Conservation (phyloP, 139 green algal genomes). For the Asterochloris erici region DNA sequence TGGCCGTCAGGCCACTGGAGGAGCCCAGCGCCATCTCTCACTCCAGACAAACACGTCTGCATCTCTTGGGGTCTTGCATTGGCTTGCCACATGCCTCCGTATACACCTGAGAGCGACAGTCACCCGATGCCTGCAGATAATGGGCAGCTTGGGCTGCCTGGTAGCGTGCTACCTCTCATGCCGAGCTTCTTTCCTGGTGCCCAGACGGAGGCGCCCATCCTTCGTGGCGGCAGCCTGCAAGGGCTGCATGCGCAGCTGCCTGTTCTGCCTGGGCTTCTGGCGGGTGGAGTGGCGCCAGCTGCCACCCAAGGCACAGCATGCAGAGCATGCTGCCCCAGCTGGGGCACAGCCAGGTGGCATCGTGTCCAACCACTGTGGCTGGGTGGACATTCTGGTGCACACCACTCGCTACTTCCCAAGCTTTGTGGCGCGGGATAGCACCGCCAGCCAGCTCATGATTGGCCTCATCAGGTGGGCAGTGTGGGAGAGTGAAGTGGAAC, state of each 20-base stretch:
- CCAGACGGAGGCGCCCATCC: conserved; percentile 1
- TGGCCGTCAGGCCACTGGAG: too few species aligned
- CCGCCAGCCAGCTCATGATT: conserved; percentile 56
- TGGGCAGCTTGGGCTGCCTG: conserved; percentile 31
- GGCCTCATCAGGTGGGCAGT: conserved; percentile 64
- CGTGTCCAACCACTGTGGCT: conserved; percentile 81
- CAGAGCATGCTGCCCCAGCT: not conserved
- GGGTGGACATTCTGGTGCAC: conserved; percentile 84
- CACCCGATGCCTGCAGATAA: conserved; percentile 29
- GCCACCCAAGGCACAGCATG: conserved; percentile 15
- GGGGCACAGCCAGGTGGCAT: conserved; percentile 31
- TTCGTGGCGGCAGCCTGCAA: conserved; percentile 44
- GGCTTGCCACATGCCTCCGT: too few species aligned
- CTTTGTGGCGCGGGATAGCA: conserved; percentile 75
- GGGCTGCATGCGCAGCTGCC: conserved; percentile 45
- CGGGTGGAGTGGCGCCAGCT: conserved; percentile 39
- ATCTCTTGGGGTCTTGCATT: too few species aligned
- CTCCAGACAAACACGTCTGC: too few species aligned
- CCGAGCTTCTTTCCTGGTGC: conserved; percentile 29
- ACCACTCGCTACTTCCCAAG: conserved; percentile 71
- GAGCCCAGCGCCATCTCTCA: too few species aligned
- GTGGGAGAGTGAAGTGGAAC: not conserved
- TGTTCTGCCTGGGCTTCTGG: conserved; percentile 74
- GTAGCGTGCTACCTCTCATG: conserved; percentile 48
- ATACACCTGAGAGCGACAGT: too few species aligned